Evolutionary conservation across 805 yeast species (phyloP).

Genomic region (Torulaspora indica): DNA sequence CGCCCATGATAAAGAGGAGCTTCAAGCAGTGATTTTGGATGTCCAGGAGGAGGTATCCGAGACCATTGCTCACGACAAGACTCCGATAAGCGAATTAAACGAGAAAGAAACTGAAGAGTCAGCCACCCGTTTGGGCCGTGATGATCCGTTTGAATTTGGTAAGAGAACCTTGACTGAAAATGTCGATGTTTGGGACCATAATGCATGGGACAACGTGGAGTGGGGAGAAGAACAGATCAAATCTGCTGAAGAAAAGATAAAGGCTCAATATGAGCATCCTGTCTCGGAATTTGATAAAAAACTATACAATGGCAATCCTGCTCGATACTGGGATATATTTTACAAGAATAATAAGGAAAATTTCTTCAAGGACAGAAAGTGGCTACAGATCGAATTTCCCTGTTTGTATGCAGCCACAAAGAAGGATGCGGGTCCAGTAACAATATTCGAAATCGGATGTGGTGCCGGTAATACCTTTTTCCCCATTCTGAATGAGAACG

Average conservation of each 20-base stretch:
- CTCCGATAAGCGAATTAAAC: neutral
- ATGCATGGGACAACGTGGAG: constrained; percentile 94
- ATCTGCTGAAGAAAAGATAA: constrained; percentile 69
- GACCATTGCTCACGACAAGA: constrained; percentile 22
- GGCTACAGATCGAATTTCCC: constrained; percentile 95
- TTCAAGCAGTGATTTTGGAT: constrained; percentile 22
- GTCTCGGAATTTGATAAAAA: constrained; percentile 84
- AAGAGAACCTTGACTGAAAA: constrained; percentile 69
- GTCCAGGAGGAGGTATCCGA: constrained; percentile 25
- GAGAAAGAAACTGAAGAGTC: constrained; percentile 2
- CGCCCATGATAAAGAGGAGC: constrained; percentile 16
- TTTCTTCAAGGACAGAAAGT: constrained; percentile 92
- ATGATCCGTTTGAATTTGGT: constrained; percentile 88
- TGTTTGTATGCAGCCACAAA: constrained; percentile 71
- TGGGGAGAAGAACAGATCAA: constrained; percentile 88
- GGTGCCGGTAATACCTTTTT: constrained; percentile 98
- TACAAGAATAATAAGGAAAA: constrained; percentile 87
- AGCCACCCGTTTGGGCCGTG: constrained; percentile 66
- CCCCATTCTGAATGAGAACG: constrained; percentile 78
- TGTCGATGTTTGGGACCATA: constrained; percentile 82
- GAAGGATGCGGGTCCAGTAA: constrained; percentile 61
- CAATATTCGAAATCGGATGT: constrained; percentile 90
- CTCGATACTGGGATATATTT: constrained; percentile 91
- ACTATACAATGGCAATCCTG: constrained; percentile 78
- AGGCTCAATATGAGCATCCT: constrained; percentile 71